Percentiles rank a stretch among this genome's conserved stretches.
phyloP scores from a whole-genome alignment of 768 basidiomycete species.

The Panus rudis region DNA sequence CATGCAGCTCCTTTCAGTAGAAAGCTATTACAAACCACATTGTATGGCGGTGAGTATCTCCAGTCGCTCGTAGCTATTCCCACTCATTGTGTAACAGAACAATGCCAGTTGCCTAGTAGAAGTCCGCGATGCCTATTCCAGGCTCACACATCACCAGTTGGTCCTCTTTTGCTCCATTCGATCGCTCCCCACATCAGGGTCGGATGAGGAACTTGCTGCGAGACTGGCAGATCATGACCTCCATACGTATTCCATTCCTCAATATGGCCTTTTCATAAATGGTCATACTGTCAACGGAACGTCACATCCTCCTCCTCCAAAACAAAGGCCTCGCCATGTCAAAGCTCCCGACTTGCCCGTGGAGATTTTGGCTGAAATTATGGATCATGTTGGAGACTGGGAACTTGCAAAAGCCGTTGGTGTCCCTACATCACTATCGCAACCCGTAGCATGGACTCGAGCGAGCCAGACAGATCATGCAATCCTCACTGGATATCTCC shows the following conservation, averaged over 20 bases:
- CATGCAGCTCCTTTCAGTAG: background rate
- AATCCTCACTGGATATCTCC: conserved; percentile 59
- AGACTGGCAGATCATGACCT: conserved; percentile 72
- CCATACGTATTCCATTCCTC: conserved; percentile 48
- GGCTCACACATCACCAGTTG: conserved; percentile 60
- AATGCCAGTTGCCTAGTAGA: conserved; percentile 26
- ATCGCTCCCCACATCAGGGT: conserved; percentile 58
- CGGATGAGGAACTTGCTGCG: conserved; percentile 56
- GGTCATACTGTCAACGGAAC: conserved; percentile 7
- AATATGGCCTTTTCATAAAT: background rate
- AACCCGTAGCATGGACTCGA: conserved; percentile 64
- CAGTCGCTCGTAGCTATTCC: background rate
- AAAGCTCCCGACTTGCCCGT: conserved; percentile 57
- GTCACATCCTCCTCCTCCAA: conserved; percentile 7
- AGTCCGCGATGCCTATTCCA: conserved; percentile 64
- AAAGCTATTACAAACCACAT: background rate
- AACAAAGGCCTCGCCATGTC: conserved; percentile 21
- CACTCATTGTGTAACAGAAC: conserved; percentile 11
- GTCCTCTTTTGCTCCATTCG: conserved; percentile 70
- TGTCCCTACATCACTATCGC: conserved; percentile 59
- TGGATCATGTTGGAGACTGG: conserved; percentile 80
- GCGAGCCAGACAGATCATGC: conserved; percentile 66
- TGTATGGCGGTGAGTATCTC: conserved; percentile 15
- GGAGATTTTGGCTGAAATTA: conserved; percentile 69
- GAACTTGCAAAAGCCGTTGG: conserved; percentile 74